phyloP scores from a whole-genome alignment of 2,329 filamentous ascomycete species.

The Chalara sp. region DNA sequence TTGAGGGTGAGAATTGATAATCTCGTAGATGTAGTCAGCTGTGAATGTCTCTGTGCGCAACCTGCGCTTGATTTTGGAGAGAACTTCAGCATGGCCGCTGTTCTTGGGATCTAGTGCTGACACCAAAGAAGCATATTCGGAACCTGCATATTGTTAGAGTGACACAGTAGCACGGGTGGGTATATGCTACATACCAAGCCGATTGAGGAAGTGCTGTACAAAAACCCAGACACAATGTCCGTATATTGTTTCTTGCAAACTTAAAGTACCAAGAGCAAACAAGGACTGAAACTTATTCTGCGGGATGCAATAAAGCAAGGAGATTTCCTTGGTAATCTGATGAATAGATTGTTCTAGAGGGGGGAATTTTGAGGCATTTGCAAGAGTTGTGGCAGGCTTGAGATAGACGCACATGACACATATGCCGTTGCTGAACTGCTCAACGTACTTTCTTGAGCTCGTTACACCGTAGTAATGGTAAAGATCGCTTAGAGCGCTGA shows the following conservation, averaged over 20 bases:
- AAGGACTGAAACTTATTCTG: conserved; percentile 92
- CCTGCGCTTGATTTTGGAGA: conserved; percentile 92
- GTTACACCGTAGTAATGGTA: conserved; percentile 99
- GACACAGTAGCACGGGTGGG: not conserved
- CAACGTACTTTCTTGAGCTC: conserved; percentile 92
- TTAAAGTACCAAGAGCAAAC: conserved; percentile 80
- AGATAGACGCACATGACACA: conserved; percentile 96
- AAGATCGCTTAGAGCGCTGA: conserved; percentile 89
- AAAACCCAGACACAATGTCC: conserved; percentile 98
- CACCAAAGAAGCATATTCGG: conserved; percentile 83
- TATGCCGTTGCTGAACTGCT: conserved; percentile 98
- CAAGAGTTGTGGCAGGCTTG: conserved; percentile 58
- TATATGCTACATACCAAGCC: conserved; percentile 50
- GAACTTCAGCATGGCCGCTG: conserved; percentile 71
- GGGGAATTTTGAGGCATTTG: conserved; percentile 53
- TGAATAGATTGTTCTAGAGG: conserved; percentile 92
- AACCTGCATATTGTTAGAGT: conserved; percentile 31
- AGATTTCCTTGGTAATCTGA: conserved; percentile 98
- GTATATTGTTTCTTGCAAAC: conserved; percentile 94
- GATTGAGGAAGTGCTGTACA: conserved; percentile 95
- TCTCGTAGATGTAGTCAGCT: conserved; percentile 95
- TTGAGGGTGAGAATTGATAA: conserved; percentile 84
- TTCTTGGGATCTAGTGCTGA: conserved; percentile 76
- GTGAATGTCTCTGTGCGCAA: conserved; percentile 96
- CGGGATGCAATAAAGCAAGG: conserved; percentile 92